A percentile compares a stretch with the other conserved stretches of the same genome.
phyloP scores from a whole-genome alignment of 2,329 filamentous ascomycete species.

The Hymenoscyphus scutula region DNA sequence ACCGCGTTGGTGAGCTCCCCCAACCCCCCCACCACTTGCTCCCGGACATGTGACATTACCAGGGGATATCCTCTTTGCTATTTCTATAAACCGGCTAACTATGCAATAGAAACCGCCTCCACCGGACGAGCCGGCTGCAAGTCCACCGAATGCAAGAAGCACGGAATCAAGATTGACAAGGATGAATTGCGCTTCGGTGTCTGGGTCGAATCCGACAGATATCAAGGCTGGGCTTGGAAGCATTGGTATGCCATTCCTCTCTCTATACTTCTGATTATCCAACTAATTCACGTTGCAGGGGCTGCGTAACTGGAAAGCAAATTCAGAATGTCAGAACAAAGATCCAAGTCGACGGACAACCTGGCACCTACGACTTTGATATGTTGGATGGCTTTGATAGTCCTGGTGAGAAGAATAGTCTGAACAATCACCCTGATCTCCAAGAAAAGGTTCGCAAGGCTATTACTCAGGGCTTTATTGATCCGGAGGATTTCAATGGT shows the following conservation, averaged over 20 bases:
- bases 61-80: neutral
- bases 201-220: slow-evolving; percentile 60
- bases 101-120: neutral
- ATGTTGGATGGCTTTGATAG: slow-evolving; percentile 69
- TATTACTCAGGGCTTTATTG: slow-evolving; percentile 75
- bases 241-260: slow-evolving; percentile 68
- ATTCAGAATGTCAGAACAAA: slow-evolving; percentile 62
- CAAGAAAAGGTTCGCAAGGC: slow-evolving; percentile 73
- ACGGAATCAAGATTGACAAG: slow-evolving; percentile 69
- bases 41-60: neutral
- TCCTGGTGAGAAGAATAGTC: slow-evolving; percentile 59
- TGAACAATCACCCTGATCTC: slow-evolving; percentile 50
- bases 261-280: too few relatives aligned
- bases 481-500: slow-evolving; percentile 83
- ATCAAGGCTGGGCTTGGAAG: slow-evolving; percentile 71
- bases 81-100: neutral
- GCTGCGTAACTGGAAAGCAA: slow-evolving; percentile 78
- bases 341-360: slow-evolving; percentile 47
- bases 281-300: slow-evolving; percentile 54
- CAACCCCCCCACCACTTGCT: neutral
- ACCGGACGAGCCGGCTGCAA: neutral
- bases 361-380: slow-evolving; percentile 44
- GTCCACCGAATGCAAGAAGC: slow-evolving; percentile 65
- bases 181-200: slow-evolving; percentile 75
- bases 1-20: slow-evolving; percentile 2